phyloP scores from a whole-genome alignment of 2,329 filamentous ascomycete species.

The Fusarium proliferatum region DNA sequence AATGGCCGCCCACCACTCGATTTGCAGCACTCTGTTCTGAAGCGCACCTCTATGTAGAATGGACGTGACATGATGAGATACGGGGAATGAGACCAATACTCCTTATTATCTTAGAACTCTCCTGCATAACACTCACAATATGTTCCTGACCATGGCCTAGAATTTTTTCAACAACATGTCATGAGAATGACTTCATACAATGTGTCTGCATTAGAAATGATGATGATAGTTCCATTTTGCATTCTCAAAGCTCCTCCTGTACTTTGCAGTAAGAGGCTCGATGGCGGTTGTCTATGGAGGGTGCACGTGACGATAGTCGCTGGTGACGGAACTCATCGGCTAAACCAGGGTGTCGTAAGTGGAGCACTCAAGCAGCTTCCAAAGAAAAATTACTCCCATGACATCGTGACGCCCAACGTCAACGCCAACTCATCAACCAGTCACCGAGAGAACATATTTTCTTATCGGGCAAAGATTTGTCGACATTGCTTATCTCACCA shows the following conservation, averaged over 20 bases:
- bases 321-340: constrained; percentile 28
- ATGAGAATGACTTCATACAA: background rate
- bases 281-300: background rate
- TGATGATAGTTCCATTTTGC: background rate
- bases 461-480: constrained; percentile 18
- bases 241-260: background rate
- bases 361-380: constrained; percentile 19
- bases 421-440: constrained; percentile 33
- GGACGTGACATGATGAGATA: background rate
- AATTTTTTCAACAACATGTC: background rate
- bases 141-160: background rate
- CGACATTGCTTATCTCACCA: background rate
- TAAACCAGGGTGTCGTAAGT: constrained; percentile 34
- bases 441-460: constrained; percentile 30
- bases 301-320: constrained; percentile 38
- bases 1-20: background rate
- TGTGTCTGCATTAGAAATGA: background rate
- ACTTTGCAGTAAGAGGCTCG: background rate
- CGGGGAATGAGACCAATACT: background rate
- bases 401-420: constrained; percentile 43
- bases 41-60: background rate
- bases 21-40: background rate
- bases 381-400: constrained; percentile 45
- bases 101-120: background rate
- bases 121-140: background rate